These are phyloP conservation scores for Tanacetum coccineum DNA, from an alignment of 129 eudicot genomes.

Conservation along the genomic window DNA sequence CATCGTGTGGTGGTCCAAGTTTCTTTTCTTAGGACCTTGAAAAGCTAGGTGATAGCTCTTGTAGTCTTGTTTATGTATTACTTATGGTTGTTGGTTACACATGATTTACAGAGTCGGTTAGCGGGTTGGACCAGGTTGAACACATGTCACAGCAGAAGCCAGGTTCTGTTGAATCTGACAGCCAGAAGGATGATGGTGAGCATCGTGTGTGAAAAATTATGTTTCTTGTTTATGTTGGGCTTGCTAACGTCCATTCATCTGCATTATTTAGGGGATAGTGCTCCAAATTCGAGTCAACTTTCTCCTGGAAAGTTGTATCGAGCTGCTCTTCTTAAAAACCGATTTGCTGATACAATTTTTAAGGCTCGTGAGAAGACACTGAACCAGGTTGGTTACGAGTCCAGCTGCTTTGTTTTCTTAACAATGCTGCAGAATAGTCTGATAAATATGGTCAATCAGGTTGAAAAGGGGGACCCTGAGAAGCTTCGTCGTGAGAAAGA, in stretches of 20 bases:
- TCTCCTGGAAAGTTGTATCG: constrained; percentile 87
- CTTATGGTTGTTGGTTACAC: not conserved
- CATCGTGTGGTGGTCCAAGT: too few species aligned
- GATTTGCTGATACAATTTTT: constrained; percentile 80
- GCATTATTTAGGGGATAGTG: constrained; percentile 63
- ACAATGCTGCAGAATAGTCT: not conserved
- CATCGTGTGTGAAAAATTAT: constrained; percentile 3
- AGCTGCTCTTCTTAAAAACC: constrained; percentile 63
- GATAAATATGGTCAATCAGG: constrained; percentile 31
- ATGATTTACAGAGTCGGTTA: constrained; percentile 18
- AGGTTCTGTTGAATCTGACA: constrained; percentile 11
- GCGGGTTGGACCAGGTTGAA: constrained; percentile 69
- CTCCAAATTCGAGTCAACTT: constrained; percentile 53
- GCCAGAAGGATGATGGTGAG: constrained; percentile 65
- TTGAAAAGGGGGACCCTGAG: constrained; percentile 70
- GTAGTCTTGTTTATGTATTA: constrained; percentile 1
- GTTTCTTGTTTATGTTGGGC: not conserved
- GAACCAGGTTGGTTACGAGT: constrained; percentile 42
- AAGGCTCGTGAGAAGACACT: constrained; percentile 91
- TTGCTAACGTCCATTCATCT: constrained; percentile 19
- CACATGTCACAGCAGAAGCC: constrained; percentile 27
- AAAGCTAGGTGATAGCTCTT: too few species aligned
- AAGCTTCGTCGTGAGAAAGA: constrained; percentile 69
- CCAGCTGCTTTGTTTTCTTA: not conserved
- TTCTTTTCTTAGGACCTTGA: not conserved